Percentiles rank a stretch among this genome's conserved stretches.
phyloP scores from a whole-genome alignment of 2,329 filamentous ascomycete genomes.

The Emericellopsis atlantica region DNA sequence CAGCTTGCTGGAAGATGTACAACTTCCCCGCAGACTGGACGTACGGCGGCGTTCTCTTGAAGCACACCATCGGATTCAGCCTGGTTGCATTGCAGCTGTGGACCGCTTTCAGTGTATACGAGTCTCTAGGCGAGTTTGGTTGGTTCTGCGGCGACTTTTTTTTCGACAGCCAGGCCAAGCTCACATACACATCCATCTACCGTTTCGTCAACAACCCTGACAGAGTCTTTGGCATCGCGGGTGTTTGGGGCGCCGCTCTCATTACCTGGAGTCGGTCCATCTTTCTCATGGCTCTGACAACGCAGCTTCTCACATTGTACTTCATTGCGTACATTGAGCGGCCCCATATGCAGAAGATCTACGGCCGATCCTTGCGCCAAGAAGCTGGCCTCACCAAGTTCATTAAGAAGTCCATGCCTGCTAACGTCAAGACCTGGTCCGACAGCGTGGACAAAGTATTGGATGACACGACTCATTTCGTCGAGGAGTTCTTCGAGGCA shows the following conservation, averaged over 20 bases:
- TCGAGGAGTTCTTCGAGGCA: conserved; percentile 80
- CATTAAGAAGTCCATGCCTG: conserved; percentile 73
- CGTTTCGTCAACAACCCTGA: conserved; percentile 97
- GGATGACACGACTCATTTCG: conserved; percentile 74
- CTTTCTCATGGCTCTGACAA: conserved; percentile 74
- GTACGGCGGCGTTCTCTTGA: conserved; percentile 72
- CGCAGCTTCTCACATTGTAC: conserved; percentile 71
- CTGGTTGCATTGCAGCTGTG: conserved; percentile 81
- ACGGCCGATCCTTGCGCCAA: conserved; percentile 68
- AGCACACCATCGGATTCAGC: conserved; percentile 72
- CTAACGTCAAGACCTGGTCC: conserved; percentile 71
- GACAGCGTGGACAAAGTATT: conserved; percentile 79
- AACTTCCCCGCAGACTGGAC: conserved; percentile 74
- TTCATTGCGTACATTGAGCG: conserved; percentile 93
- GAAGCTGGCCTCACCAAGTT: conserved; percentile 90
- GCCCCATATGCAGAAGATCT: conserved; percentile 97
- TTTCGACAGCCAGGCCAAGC: conserved; percentile 75
- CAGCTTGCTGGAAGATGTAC: conserved; percentile 96
- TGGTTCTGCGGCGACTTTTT: conserved; percentile 99
- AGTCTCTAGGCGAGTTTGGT: conserved; percentile 91
- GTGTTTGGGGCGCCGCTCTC: conserved; percentile 88
- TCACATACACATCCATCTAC: conserved; percentile 96
- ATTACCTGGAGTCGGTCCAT: conserved; percentile 85
- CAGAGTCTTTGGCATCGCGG: conserved; percentile 81
- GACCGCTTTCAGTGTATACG: conserved; percentile 88